phyloP scores from a whole-genome alignment of 2,329 filamentous ascomycete species.

The Penicillium capsulatum region DNA sequence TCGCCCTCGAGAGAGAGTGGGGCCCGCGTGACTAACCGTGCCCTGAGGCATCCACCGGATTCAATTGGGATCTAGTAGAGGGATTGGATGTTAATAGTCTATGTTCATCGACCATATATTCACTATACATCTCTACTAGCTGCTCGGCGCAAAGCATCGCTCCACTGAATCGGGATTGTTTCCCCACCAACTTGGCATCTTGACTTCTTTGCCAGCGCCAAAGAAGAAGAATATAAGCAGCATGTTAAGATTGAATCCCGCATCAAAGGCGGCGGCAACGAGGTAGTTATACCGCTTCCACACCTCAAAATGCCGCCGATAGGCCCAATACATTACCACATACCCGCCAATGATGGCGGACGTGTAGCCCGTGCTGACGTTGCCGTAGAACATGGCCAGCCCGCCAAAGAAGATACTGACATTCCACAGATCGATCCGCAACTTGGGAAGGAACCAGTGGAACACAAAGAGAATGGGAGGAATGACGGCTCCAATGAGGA shows the following conservation, averaged over 20 bases:
- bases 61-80: too few species aligned
- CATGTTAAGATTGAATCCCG: conserved; percentile 60
- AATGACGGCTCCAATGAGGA: conserved; percentile 30
- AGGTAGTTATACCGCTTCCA: conserved; percentile 62
- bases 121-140: conserved; percentile 1
- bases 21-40: conserved; percentile 16
- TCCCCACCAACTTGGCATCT: conserved; percentile 63
- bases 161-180: conserved; percentile 54
- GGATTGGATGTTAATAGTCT: background rate
- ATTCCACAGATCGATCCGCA: conserved; percentile 57
- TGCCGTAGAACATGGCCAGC: conserved; percentile 56
- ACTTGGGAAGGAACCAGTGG: conserved; percentile 51
- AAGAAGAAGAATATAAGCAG: conserved; percentile 59
- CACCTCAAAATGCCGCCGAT: conserved; percentile 52
- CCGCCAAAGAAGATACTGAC: conserved; percentile 59
- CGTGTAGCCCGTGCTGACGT: conserved; percentile 57
- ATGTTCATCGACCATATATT: too few species aligned
- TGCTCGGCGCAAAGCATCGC: conserved; percentile 54
- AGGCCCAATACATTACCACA: conserved; percentile 58
- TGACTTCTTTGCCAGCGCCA: conserved; percentile 53
- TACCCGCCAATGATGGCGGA: conserved; percentile 58
- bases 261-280: conserved; percentile 58
- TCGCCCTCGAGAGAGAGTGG: conserved; percentile 9
- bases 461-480: conserved; percentile 46
- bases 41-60: conserved; percentile 10